Evolutionary conservation across 78 protist species (phyloP).

Genomic region (Protostelium mycophagum): DNA sequence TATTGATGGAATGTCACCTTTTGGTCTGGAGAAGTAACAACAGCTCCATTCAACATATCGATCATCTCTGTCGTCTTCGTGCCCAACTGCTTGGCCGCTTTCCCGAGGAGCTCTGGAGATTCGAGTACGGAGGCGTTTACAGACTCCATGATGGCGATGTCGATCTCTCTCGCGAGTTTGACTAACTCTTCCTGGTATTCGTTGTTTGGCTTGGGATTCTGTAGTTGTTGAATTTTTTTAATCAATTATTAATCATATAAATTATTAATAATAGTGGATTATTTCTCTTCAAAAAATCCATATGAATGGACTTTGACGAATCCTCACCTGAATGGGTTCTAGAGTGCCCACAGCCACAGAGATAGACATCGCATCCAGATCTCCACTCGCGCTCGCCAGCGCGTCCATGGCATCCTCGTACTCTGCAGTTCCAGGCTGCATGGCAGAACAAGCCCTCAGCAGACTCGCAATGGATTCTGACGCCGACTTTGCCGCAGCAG

Average conservation of each 20-base stretch:
- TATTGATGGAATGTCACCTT: too few species aligned
- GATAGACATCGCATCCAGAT: conserved; percentile 34
- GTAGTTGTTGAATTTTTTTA: too few species aligned
- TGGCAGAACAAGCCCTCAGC: conserved; percentile 23
- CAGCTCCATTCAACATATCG: conserved; percentile 10
- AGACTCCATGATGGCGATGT: conserved; percentile 25
- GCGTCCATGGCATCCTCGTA: conserved; percentile 63
- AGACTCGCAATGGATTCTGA: conserved; percentile 32
- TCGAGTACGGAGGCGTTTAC: conserved; percentile 48
- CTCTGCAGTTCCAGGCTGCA: conserved; percentile 60
- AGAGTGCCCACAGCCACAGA: conserved; percentile 63
- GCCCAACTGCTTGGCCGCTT: conserved; percentile 31
- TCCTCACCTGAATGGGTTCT: neutral
- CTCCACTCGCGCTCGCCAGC: conserved; percentile 32
- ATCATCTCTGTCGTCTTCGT: conserved; percentile 19
- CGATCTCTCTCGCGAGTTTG: conserved; percentile 36
- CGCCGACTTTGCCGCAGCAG: conserved; percentile 31
- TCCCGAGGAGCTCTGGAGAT: conserved; percentile 62
- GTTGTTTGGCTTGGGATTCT: conserved; percentile 11
- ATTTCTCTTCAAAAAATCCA: too few species aligned
- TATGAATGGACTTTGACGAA: too few species aligned
- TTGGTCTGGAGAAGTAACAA: conserved; percentile 32
- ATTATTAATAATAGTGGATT: too few species aligned
- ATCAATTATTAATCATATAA: too few species aligned
- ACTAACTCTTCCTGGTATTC: conserved; percentile 48